A percentile compares a stretch with the other conserved stretches of the same genome.
These are phyloP conservation scores for Aegle marmelos DNA, from an alignment of 345 rosid species.

Conservation along the genomic window DNA sequence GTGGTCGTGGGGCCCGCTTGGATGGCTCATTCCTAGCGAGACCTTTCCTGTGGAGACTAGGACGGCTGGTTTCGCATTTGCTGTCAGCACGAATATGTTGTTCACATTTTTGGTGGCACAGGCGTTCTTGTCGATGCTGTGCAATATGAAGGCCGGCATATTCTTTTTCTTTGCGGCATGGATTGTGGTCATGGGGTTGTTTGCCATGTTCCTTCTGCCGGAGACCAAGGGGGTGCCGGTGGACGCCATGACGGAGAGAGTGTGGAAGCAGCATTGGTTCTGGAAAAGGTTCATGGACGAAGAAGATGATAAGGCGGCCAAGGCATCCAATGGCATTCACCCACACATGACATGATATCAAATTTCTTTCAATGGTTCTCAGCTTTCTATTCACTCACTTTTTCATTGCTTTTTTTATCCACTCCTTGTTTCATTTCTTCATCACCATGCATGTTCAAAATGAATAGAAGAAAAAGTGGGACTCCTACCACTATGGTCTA, in stretches of 20 bases:
- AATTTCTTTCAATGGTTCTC: too few species aligned
- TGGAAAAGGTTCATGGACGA: conserved; percentile 43
- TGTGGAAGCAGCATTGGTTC: conserved; percentile 48
- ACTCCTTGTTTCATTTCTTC: background rate
- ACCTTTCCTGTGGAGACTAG: conserved; percentile 50
- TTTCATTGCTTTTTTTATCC: too few species aligned
- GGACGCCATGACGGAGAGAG: conserved; percentile 37
- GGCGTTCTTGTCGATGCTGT: conserved; percentile 47
- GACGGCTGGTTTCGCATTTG: conserved; percentile 38
- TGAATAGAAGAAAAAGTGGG: background rate
- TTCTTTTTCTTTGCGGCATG: conserved; percentile 54
- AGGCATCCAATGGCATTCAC: background rate
- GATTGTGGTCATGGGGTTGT: conserved; percentile 42
- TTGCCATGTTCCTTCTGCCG: conserved; percentile 35
- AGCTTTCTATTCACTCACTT: background rate
- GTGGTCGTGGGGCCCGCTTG: conserved; percentile 67
- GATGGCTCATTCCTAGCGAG: conserved; percentile 63
- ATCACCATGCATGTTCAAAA: background rate
- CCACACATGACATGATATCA: background rate
- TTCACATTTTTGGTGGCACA: conserved; percentile 52
- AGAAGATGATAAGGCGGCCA: background rate
- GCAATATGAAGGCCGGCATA: conserved; percentile 43
- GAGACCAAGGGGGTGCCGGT: conserved; percentile 50
- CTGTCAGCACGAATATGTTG: conserved; percentile 47
- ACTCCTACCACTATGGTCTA: too few species aligned